phyloP scores from a whole-genome alignment of 768 basidiomycete genomes.

The Lactarius quietus region DNA sequence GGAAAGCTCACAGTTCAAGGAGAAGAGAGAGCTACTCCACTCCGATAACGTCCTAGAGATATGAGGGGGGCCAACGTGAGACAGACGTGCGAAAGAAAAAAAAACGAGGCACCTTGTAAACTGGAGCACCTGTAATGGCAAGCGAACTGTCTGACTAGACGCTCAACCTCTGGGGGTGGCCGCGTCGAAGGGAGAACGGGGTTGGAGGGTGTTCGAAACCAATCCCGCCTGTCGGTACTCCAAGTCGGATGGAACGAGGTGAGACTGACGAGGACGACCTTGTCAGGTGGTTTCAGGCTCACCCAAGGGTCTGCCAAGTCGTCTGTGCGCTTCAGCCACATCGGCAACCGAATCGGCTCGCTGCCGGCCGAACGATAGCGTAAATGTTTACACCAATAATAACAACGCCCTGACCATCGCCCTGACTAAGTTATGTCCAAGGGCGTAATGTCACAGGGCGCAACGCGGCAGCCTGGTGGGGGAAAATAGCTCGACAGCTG shows the following conservation, averaged over 20 bases:
- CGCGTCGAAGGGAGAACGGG: neutral
- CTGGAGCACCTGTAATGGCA: neutral
- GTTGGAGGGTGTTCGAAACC: neutral
- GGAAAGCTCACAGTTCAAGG: slow-evolving; percentile 2
- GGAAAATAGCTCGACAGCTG: neutral
- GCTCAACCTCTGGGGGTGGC: neutral
- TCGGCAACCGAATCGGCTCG: slow-evolving; percentile 1
- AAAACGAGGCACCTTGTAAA: slow-evolving; percentile 1
- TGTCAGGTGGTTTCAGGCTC: neutral
- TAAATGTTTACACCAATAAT: neutral
- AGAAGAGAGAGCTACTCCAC: neutral
- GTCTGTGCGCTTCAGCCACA: neutral
- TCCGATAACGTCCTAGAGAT: neutral
- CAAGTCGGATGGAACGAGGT: neutral
- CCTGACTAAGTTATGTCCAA: too few relatives aligned
- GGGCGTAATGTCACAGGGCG: too few relatives aligned
- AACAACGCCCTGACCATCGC: too few relatives aligned
- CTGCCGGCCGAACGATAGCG: neutral
- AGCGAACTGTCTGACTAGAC: neutral
- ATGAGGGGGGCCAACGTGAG: neutral
- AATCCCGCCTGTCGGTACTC: neutral
- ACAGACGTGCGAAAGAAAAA: neutral
- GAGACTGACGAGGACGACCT: neutral
- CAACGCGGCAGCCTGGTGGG: neutral
- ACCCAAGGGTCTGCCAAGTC: neutral